Evolutionary conservation across 352 stramenopile genomes (phyloP).

Genomic region (Phytopythium sindhum): DNA sequence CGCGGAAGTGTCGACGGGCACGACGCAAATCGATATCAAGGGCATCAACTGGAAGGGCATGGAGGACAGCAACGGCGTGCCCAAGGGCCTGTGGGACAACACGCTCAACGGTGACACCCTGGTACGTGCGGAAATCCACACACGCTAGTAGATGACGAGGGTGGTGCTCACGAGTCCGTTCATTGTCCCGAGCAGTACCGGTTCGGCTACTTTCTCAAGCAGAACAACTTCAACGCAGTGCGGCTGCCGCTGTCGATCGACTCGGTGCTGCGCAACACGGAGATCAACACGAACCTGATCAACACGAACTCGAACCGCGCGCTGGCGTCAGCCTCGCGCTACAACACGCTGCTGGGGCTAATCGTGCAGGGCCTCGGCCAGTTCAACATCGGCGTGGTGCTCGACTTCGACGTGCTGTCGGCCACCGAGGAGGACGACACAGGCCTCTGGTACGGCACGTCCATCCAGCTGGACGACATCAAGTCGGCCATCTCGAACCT

Average conservation of each 20-base stretch:
- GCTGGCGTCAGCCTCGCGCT: constrained; percentile 49
- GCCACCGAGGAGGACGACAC: constrained; percentile 37
- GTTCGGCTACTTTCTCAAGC: constrained; percentile 61
- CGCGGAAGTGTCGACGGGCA: constrained; percentile 46
- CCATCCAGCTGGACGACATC: constrained; percentile 71
- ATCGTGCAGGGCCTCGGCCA: constrained; percentile 67
- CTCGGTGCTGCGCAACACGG: constrained; percentile 61
- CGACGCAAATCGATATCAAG: constrained; percentile 76
- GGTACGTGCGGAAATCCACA: no score
- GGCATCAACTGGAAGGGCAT: constrained; percentile 86
- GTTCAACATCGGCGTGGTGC: constrained; percentile 73
- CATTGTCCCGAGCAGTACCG: constrained; percentile 30
- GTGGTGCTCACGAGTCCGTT: no score
- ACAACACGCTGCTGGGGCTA: constrained; percentile 61
- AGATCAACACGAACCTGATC: constrained; percentile 56
- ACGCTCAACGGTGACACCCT: constrained; percentile 72
- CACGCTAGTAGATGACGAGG: no score
- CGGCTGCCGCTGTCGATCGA: constrained; percentile 74
- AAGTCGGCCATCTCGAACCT: constrained; percentile 77
- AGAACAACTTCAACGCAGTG: constrained; percentile 83
- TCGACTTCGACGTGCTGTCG: constrained; percentile 79
- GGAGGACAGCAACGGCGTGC: constrained; percentile 65
- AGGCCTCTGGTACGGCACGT: constrained; percentile 70
- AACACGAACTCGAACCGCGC: constrained; percentile 86
- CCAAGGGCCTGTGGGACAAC: constrained; percentile 80